A percentile compares a stretch with the other conserved stretches of the same genome.
phyloP scores from a whole-genome alignment of 768 basidiomycete genomes.

The Boletus rufocinnamomeus region DNA sequence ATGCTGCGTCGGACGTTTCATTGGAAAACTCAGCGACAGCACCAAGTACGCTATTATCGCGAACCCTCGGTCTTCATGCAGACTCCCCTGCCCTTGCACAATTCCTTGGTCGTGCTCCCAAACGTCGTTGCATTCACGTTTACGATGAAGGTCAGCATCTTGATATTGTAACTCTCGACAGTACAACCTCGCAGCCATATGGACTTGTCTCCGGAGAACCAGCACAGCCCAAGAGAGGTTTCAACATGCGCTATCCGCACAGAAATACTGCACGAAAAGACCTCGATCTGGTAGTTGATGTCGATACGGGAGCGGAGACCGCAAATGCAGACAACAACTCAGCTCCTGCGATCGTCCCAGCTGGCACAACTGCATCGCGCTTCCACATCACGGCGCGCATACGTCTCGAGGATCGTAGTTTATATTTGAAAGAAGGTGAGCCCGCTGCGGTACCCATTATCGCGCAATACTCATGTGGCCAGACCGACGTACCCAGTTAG shows the following conservation, averaged over 20 bases:
- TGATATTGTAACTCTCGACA: conserved; percentile 33
- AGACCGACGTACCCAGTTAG: conserved; percentile 37
- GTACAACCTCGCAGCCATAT: not conserved
- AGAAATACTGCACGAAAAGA: conserved; percentile 43
- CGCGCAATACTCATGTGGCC: conserved; percentile 8
- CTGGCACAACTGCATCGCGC: conserved; percentile 33
- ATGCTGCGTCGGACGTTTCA: conserved; percentile 1
- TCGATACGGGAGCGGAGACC: not conserved
- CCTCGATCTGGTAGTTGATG: conserved; percentile 33
- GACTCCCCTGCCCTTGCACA: conserved; percentile 53
- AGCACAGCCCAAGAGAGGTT: conserved; percentile 20
- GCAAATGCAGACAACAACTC: not conserved
- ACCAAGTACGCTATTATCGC: conserved; percentile 44
- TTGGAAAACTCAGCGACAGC: conserved; percentile 9
- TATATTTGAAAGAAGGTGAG: conserved; percentile 45
- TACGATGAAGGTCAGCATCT: conserved; percentile 36
- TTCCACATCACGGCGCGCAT: conserved; percentile 51
- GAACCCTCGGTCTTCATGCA: conserved; percentile 51
- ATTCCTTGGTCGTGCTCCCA: conserved; percentile 48
- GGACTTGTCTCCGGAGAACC: not conserved
- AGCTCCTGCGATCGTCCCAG: conserved; percentile 8
- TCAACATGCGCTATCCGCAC: conserved; percentile 43
- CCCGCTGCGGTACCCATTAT: not conserved
- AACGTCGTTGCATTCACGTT: conserved; percentile 43
- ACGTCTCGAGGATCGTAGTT: conserved; percentile 45